phyloP scores from a whole-genome alignment of 495 filamentous ascomycete species.

The Neurospora sp. region DNA sequence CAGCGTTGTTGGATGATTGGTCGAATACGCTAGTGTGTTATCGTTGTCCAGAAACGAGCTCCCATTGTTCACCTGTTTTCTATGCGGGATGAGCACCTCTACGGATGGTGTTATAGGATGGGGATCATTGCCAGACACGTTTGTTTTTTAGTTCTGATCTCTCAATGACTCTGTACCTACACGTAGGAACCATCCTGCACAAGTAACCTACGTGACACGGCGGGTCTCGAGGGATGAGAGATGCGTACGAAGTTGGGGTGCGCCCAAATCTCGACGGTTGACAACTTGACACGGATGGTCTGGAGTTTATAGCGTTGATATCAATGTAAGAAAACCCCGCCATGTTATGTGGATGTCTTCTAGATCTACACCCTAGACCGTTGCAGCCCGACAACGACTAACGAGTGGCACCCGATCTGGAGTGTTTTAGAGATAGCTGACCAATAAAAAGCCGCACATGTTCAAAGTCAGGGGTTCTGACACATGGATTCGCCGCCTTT shows the following conservation, averaged over 20 bases:
- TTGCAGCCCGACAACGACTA: not conserved
- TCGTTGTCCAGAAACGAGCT: not conserved
- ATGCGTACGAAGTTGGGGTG: no score
- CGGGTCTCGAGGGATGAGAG: no score
- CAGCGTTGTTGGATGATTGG: not conserved
- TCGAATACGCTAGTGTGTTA: not conserved
- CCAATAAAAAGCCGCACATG: not conserved
- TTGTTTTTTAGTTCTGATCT: not conserved
- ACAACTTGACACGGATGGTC: not conserved
- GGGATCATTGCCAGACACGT: not conserved
- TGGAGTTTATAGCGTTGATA: not conserved
- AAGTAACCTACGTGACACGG: not conserved
- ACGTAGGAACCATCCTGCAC: not conserved
- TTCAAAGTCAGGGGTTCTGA: conserved; percentile 9
- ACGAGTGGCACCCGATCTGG: no score
- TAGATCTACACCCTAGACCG: not conserved
- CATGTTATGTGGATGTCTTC: not conserved
- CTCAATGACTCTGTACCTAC: not conserved
- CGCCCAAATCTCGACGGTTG: not conserved
- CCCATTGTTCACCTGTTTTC: not conserved
- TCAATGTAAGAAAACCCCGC: not conserved
- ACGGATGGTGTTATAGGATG: not conserved
- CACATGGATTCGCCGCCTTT: conserved; percentile 10
- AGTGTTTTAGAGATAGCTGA: not conserved
- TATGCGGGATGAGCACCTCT: not conserved